Evolutionary conservation across 192 early-diverging fungal species (phyloP), one percentile per base, ranked within the genome.

Genomic region (Rhizoclosmatium globosum): DNA sequence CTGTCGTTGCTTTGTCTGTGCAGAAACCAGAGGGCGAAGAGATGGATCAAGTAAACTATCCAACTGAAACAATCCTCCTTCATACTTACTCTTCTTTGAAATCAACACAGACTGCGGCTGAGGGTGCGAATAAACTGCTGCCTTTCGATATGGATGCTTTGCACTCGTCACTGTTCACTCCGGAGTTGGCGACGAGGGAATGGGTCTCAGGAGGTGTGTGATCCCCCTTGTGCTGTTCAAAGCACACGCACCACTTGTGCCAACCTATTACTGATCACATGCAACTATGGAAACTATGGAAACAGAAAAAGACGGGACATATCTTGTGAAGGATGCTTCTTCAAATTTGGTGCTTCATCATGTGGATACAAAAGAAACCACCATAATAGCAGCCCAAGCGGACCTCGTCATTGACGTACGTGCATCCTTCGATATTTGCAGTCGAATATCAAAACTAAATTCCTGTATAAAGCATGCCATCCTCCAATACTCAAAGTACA

Each of bases 161-260:
- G 19, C n/a, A 71, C 53, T 71, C 69, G 46, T 45, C 47, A n/a
- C 53, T 71, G 2, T 71, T 71, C 38, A 4, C 9, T 11, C 38
- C 53, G 50, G 69, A 71, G 19, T 39, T 56, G 47, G 17, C 69
- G 50, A 23, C 47, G 0, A 11, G 69, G 47, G 50, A 71, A 56
- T 71, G 69, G 69, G 69, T 71, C 15, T 31, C 17, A 31, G 69
- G 69, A 71, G 69, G 69, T 71, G 21, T 7, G 69, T 17, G 17
- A 19, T 48, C 9, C 45, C 45, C 47, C 9, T 4, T 15, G 45
- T 15, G 39, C 9, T 68, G 67, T 31, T 31, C 31, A 31, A 15
- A 68, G 13, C 62, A 9, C 53, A 15, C 19, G 53, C 53, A 1
- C 53, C 11, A 56, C 53, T 56, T 56, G 11, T 56, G 53, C 9